These are phyloP conservation scores for Thymus mandschuricus DNA, from an alignment of 257 asterid species.

Conservation along the genomic window DNA sequence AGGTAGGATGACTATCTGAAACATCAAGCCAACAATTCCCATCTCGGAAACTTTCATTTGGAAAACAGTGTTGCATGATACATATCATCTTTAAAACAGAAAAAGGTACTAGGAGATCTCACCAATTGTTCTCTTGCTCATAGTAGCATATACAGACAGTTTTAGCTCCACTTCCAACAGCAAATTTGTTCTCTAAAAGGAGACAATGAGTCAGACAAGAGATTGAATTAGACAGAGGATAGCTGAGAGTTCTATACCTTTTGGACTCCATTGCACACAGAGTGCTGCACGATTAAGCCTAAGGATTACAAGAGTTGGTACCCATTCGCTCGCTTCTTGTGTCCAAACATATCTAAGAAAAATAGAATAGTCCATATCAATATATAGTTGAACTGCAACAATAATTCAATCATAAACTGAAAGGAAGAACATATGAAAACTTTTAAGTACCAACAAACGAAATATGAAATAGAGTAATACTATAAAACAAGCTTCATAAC, in stretches of 20 bases:
- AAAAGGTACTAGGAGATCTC: slow-evolving; percentile 37
- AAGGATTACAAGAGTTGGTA: slow-evolving; percentile 96
- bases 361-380: slow-evolving; percentile 20
- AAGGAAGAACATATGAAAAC: slow-evolving; percentile 19
- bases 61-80: not conserved
- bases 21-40: slow-evolving; percentile 5
- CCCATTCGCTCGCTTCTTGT: slow-evolving; percentile 83
- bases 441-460: slow-evolving; percentile 16
- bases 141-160: slow-evolving; percentile 98
- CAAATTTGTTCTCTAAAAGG: slow-evolving; percentile 91
- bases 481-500: slow-evolving; percentile 14
- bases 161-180: slow-evolving; percentile 99
- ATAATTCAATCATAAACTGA: slow-evolving; percentile 24
- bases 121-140: slow-evolving; percentile 99
- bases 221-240: slow-evolving; percentile 20
- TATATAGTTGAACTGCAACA: slow-evolving; percentile 13
- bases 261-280: slow-evolving; percentile 99
- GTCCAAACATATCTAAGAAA: slow-evolving; percentile 89
- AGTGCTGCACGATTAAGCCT: slow-evolving; percentile 98
- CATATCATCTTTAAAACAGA: slow-evolving; percentile 9
- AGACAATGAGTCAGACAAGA: slow-evolving; percentile 24
- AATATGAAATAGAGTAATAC: slow-evolving; percentile 4
- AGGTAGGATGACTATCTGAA: not conserved
- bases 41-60: not conserved
- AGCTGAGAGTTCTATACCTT: slow-evolving; percentile 53